Base-by-base conservation (phyloP, 2,329 filamentous ascomycete species). In the Trichoderma harzianum region DNA sequence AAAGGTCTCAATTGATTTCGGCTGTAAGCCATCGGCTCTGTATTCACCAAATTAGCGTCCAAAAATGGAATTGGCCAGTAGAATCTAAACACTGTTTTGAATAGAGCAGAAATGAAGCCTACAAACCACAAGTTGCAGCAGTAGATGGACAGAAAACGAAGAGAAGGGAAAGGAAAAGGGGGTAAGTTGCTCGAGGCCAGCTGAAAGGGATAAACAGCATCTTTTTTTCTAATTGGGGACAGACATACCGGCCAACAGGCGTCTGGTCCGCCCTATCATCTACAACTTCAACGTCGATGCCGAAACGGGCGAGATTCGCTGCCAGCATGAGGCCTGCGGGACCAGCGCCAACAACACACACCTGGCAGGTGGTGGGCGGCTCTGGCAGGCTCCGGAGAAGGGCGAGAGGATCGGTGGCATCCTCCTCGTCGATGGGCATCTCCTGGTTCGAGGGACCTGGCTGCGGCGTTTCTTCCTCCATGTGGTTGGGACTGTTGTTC, bases 1-100 rank as follows among this genome's bases (percentile, higher is more conserved):
- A 76, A 93, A 87, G 0, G 92, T 94, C 82, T 94, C 92, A 76
- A 94, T 92, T 1, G 91, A 92, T 81, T 94, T 94, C 58, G 92
- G 92, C 77, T 94, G 92, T 67, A 94, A 83, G 53, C 92, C 92
- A 79, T 94, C 92, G 73, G 91, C 91, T 79, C 86, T 87, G 76
- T 71, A 61, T 66, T 64, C 26, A 61, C 63, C 65, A 30, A 76
- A 78, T 72, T 75, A 72, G 74, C 73, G 58, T 69, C 47, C 43
- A 51, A 36, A 53, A 57, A 18, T 53, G 61, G 63, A 51, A 24
- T 8, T 14, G 16, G 8, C 14, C 16, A 43, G 28, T 32, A 43
- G 12, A 24, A 18, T 34, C 11, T 28, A 16, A 6, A 58, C 28
- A 14, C 16, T 7, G n/a, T 10, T 43, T 39, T 2, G 36, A 58